phyloP scores from a whole-genome alignment of 495 filamentous ascomycete genomes.

The Coniosporium apollinis region DNA sequence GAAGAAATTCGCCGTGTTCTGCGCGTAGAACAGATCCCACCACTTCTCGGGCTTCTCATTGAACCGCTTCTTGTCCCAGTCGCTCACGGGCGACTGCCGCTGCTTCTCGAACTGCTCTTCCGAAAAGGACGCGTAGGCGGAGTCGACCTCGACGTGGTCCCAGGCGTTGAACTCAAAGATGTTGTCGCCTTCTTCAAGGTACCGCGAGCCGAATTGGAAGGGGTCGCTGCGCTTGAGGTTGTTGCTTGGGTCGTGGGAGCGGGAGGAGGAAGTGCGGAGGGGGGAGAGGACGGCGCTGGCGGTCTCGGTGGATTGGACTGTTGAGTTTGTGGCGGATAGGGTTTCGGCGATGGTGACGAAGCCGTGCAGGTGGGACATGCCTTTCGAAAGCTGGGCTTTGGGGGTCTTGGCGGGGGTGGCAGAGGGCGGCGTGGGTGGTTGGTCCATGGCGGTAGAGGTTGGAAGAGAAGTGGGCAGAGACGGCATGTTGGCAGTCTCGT shows the following conservation, averaged over 20 bases:
- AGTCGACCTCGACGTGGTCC: slow-evolving; percentile 88
- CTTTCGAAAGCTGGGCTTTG: slow-evolving; percentile 21
- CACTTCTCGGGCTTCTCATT: slow-evolving; percentile 79
- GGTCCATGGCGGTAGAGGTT: slow-evolving; percentile 27
- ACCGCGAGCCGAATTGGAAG: slow-evolving; percentile 87
- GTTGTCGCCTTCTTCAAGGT: slow-evolving; percentile 63
- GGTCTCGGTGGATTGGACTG: slow-evolving; percentile 7
- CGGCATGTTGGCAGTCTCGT: too few relatives aligned
- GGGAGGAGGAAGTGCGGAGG: slow-evolving; percentile 21
- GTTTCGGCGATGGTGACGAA: slow-evolving; percentile 18
- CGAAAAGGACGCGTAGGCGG: slow-evolving; percentile 65
- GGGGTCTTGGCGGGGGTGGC: neutral
- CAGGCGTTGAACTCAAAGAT: slow-evolving; percentile 95
- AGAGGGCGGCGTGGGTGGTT: slow-evolving; percentile 1
- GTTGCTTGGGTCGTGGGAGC: slow-evolving; percentile 36
- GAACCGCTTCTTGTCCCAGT: slow-evolving; percentile 75
- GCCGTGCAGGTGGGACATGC: slow-evolving; percentile 27
- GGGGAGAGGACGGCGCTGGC: slow-evolving; percentile 32
- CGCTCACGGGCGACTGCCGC: slow-evolving; percentile 62
- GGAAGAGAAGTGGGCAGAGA: too few relatives aligned
- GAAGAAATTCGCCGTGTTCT: slow-evolving; percentile 93
- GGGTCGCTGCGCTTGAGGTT: slow-evolving; percentile 74
- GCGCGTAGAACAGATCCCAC: slow-evolving; percentile 95
- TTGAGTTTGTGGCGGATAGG: slow-evolving; percentile 1
- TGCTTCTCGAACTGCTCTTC: slow-evolving; percentile 68